A percentile compares a stretch with the other conserved stretches of the same genome.
phyloP scores from a whole-genome alignment of 768 basidiomycete species.

The Pleurotus tuber-regium region DNA sequence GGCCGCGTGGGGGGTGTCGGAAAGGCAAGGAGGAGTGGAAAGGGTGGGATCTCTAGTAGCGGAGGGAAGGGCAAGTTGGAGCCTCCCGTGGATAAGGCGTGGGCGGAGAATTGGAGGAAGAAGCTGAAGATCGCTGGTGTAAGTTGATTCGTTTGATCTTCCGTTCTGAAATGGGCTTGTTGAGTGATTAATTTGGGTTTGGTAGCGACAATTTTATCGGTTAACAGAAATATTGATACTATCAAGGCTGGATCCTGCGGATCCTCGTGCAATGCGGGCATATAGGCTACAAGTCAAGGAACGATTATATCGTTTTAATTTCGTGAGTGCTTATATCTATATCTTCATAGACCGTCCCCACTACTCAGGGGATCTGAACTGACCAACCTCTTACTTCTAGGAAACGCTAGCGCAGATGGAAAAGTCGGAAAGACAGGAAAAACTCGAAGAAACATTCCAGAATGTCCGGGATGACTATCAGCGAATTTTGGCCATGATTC shows the following conservation, averaged over 20 bases:
- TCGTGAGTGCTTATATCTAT: slow-evolving; percentile 52
- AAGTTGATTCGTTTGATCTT: slow-evolving; percentile 19
- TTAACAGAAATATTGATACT: slow-evolving; percentile 90
- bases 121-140: slow-evolving; percentile 91
- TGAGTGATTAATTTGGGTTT: too few species aligned
- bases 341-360: neutral
- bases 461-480: slow-evolving; percentile 82
- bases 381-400: slow-evolving; percentile 33
- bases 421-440: slow-evolving; percentile 81
- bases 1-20: slow-evolving; percentile 47
- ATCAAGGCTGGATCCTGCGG: slow-evolving; percentile 60
- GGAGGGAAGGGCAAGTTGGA: slow-evolving; percentile 58
- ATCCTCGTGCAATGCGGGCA: slow-evolving; percentile 52
- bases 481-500: slow-evolving; percentile 65
- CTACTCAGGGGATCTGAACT: neutral
- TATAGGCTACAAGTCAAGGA: slow-evolving; percentile 94
- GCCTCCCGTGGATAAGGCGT: slow-evolving; percentile 72
- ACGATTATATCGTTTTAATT: slow-evolving; percentile 92
- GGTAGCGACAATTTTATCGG: slow-evolving; percentile 89
- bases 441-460: slow-evolving; percentile 91
- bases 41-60: slow-evolving; percentile 17
- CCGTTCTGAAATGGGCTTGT: too few species aligned
- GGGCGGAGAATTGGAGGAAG: slow-evolving; percentile 78
- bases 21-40: slow-evolving; percentile 23
- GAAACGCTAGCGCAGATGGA: slow-evolving; percentile 88